A percentile compares a stretch with the other conserved stretches of the same genome.
Conservation (phyloP, 148 eudicot genomes). For the Talinum fruticosum region DNA sequence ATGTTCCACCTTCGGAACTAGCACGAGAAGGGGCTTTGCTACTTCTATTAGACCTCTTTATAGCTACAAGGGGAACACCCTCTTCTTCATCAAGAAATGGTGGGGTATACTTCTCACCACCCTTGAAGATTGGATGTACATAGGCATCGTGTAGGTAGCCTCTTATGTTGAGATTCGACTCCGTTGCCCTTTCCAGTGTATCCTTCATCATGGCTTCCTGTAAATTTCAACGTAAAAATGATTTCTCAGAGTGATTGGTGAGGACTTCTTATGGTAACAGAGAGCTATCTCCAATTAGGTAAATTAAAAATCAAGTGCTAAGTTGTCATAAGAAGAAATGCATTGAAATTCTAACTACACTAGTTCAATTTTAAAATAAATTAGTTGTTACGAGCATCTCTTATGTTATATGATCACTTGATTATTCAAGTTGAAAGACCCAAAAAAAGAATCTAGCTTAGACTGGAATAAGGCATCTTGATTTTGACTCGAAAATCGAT, state of each 20-base stretch:
- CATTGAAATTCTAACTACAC: no score
- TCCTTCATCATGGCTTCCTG: slow-evolving; percentile 95
- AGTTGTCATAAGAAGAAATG: neutral
- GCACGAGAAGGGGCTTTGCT: slow-evolving; percentile 47
- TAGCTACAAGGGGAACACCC: slow-evolving; percentile 59
- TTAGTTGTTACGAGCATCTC: no score
- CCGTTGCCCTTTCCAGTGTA: slow-evolving; percentile 80
- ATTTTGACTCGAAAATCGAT: no score
- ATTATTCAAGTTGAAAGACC: no score
- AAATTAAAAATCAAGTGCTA: neutral
- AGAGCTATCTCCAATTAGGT: no score
- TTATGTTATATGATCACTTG: no score
- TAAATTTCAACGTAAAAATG: neutral
- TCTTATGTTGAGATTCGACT: slow-evolving; percentile 72
- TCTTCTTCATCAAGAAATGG: slow-evolving; percentile 58
- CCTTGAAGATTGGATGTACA: slow-evolving; percentile 74
- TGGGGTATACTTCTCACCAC: slow-evolving; percentile 35
- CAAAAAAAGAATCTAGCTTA: no score
- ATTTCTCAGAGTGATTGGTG: neutral
- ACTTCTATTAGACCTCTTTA: slow-evolving; percentile 62
- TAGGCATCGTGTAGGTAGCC: slow-evolving; percentile 78
- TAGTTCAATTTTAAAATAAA: no score
- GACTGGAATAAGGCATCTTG: no score
- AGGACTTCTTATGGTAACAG: neutral
- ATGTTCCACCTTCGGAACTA: slow-evolving; percentile 33